Evolutionary conservation across 2,329 filamentous ascomycete species (phyloP).

Genomic region (Alternaria angustiovoidea): DNA sequence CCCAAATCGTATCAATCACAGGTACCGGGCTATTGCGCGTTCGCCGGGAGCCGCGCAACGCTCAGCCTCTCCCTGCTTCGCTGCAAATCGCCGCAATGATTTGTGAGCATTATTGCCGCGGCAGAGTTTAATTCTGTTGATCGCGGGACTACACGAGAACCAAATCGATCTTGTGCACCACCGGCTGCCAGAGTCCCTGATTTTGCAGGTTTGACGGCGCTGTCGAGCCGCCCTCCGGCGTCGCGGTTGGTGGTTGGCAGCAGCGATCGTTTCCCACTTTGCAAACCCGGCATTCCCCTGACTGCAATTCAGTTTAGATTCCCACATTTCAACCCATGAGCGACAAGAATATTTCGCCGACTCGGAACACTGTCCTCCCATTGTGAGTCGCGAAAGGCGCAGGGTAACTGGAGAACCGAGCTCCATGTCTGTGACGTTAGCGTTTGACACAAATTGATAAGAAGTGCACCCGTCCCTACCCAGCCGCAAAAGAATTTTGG

Average conservation of each 20-base stretch:
- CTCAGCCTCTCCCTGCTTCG: constrained; percentile 9
- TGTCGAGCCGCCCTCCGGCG: constrained; percentile 30
- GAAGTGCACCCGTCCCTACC: constrained; percentile 41
- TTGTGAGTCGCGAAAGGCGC: constrained; percentile 26
- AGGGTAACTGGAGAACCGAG: constrained; percentile 27
- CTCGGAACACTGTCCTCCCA: constrained; percentile 25
- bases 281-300: constrained; percentile 33
- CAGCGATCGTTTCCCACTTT: constrained; percentile 41
- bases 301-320: constrained; percentile 33
- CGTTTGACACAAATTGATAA: constrained; percentile 42
- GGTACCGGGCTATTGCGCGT: constrained; percentile 27
- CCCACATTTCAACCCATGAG: constrained; percentile 25
- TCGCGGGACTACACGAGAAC: constrained; percentile 25
- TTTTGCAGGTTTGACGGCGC: constrained; percentile 27
- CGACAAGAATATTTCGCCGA: constrained; percentile 36
- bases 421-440: constrained; percentile 29
- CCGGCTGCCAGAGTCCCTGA: constrained; percentile 17
- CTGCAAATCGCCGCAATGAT: constrained; percentile 10
- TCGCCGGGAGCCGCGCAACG: constrained; percentile 15
- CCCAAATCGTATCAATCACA: constrained; percentile 37
- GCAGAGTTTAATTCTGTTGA: constrained; percentile 16
- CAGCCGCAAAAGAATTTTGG: constrained; percentile 25
- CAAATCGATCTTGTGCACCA: constrained; percentile 13
- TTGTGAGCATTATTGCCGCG: constrained; percentile 14
- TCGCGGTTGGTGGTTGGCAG: constrained; percentile 22